Conservation (phyloP, 371 early-diverging fungal genomes). For the Mucor sp. region DNA sequence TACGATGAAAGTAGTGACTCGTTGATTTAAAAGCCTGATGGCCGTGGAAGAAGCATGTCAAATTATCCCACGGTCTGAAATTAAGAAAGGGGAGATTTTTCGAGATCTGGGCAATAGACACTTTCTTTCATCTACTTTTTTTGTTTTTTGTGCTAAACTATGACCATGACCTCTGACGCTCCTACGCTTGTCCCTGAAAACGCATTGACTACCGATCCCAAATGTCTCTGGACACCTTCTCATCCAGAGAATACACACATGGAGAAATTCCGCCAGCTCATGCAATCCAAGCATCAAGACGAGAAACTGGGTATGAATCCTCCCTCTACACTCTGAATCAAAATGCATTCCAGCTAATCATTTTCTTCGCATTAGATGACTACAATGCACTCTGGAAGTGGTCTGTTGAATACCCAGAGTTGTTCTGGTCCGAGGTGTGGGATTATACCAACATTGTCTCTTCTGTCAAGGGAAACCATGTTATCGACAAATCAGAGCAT, state of each 20-base stretch:
- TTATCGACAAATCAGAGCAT: slow-evolving; percentile 64
- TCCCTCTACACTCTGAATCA: no score
- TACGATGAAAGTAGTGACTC: neutral
- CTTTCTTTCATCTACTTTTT: neutral
- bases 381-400: slow-evolving; percentile 81
- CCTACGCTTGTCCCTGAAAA: slow-evolving; percentile 10
- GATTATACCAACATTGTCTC: slow-evolving; percentile 74
- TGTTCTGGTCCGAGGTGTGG: slow-evolving; percentile 92
- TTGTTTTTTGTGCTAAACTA: neutral
- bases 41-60: slow-evolving; percentile 6
- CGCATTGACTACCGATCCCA: slow-evolving; percentile 27
- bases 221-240: slow-evolving; percentile 68
- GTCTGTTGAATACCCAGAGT: slow-evolving; percentile 72
- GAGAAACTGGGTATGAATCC: slow-evolving; percentile 48
- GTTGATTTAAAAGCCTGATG: slow-evolving; percentile 20
- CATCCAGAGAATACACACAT: slow-evolving; percentile 58
- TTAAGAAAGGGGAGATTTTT: slow-evolving; percentile 5
- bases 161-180: neutral
- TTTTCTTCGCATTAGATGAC: slow-evolving; percentile 31
- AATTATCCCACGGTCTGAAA: slow-evolving; percentile 25
- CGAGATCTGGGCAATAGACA: neutral
- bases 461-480: slow-evolving; percentile 46
- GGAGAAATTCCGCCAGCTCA: slow-evolving; percentile 66
- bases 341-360: neutral
- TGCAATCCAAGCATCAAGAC: slow-evolving; percentile 60